Evolutionary conservation across 1,139 yeast species (phyloP).

Genomic region (Taiozyma sp.): DNA sequence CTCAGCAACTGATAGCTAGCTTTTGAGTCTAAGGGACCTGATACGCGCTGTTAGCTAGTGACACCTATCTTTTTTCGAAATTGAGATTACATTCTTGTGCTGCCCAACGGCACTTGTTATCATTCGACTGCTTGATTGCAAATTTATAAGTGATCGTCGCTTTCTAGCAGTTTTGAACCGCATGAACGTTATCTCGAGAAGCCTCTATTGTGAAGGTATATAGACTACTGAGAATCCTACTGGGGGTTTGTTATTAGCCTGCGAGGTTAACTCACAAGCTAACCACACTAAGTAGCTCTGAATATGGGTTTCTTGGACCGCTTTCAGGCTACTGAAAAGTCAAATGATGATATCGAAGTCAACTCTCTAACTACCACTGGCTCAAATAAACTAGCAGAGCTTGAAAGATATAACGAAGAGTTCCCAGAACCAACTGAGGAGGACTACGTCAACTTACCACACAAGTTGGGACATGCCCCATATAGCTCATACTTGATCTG

Average conservation of each 20-base stretch:
- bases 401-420: constrained; percentile 16
- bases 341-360: not conserved
- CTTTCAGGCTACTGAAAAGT: not conserved
- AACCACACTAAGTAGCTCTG: too few species aligned
- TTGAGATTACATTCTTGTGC: not conserved
- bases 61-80: not conserved
- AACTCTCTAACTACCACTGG: not conserved
- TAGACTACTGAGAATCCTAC: not conserved
- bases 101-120: not conserved
- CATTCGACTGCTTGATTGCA: not conserved
- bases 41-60: too few species aligned
- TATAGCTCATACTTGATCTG: constrained; percentile 65
- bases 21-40: too few species aligned
- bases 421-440: constrained; percentile 22
- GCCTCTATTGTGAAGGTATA: not conserved
- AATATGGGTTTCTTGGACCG: not conserved
- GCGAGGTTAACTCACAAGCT: too few species aligned
- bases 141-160: not conserved
- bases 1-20: too few species aligned
- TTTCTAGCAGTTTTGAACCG: not conserved
- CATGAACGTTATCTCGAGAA: not conserved
- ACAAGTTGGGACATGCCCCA: constrained; percentile 34
- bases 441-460: constrained; percentile 16
- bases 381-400: not conserved
- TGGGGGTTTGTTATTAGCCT: not conserved